phyloP scores from a whole-genome alignment of 768 basidiomycete species.

The Thelephora aurantiotincta region DNA sequence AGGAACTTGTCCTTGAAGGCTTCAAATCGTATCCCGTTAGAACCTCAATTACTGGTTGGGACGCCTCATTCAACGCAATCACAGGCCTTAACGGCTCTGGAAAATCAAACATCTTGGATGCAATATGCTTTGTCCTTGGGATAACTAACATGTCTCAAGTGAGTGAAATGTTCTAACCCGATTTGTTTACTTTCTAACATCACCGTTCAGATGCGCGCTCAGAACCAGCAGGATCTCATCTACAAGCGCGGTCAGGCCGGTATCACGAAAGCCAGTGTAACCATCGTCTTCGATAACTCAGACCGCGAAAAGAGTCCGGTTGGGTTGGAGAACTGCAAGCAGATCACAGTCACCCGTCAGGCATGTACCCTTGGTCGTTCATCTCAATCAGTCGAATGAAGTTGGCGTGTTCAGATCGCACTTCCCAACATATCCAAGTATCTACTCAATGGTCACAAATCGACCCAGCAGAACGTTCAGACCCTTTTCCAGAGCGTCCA shows the following conservation, averaged over 20 bases:
- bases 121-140: conserved; percentile 96
- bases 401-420: conserved; percentile 49
- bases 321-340: conserved; percentile 64
- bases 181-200: not conserved
- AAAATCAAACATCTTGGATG: conserved; percentile 98
- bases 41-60: conserved; percentile 94
- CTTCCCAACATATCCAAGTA: conserved; percentile 92
- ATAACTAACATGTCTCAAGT: conserved; percentile 96
- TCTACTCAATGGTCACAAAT: conserved; percentile 90
- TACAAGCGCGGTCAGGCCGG: conserved; percentile 99
- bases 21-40: conserved; percentile 98
- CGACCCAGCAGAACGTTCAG: conserved; percentile 73
- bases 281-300: conserved; percentile 97
- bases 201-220: conserved; percentile 65
- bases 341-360: conserved; percentile 96
- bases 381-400: not conserved
- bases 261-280: conserved; percentile 92
- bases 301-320: conserved; percentile 74
- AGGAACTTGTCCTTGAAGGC: conserved; percentile 91
- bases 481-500: conserved; percentile 93
- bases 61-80: conserved; percentile 96
- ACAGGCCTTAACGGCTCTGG: conserved; percentile 93
- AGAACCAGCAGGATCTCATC: conserved; percentile 94
- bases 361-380: conserved; percentile 24
- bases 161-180: conserved; percentile 9